Evolutionary conservation across 2,329 filamentous ascomycete genomes (phyloP).

Genomic region (Myrmaecium sp.): DNA sequence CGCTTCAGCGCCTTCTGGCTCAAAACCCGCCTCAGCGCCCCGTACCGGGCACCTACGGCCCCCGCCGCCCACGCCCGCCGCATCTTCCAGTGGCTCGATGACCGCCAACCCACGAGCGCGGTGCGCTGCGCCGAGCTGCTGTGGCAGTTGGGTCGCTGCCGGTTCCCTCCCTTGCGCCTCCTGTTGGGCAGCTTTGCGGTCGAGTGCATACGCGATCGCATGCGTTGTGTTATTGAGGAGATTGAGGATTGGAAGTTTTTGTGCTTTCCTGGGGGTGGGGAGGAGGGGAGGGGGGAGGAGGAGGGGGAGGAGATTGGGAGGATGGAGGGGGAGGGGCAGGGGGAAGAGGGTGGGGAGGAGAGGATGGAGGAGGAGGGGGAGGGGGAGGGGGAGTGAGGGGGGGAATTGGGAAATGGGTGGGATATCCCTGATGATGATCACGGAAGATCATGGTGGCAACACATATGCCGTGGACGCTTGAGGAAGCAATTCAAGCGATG

Average conservation of each 20-base stretch:
- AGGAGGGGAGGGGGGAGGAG: conserved; percentile 8
- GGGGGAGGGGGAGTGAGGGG: no score
- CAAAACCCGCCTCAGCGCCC: conserved; percentile 58
- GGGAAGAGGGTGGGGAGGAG: no score
- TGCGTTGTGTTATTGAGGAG: conserved; percentile 86
- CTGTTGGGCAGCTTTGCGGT: conserved; percentile 89
- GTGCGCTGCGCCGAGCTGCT: conserved; percentile 86
- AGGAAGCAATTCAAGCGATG: no score
- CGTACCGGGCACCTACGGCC: conserved; percentile 60
- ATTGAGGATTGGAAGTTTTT: conserved; percentile 85
- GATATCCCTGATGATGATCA: no score
- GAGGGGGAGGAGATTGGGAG: no score
- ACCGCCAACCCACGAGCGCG: conserved; percentile 80
- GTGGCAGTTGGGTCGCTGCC: conserved; percentile 87
- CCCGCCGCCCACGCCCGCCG: conserved; percentile 78
- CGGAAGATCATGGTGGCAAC: no score
- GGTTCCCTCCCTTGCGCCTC: conserved; percentile 74
- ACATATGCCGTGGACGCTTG: no score
- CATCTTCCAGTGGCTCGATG: conserved; percentile 88
- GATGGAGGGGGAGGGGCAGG: no score
- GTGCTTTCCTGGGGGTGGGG: conserved; percentile 41
- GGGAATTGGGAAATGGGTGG: no score
- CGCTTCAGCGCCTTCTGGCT: conserved; percentile 88
- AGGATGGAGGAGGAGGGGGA: no score
- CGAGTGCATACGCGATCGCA: conserved; percentile 79